These are phyloP conservation scores for Microdochium trichocladiopsis DNA, from an alignment of 2,329 filamentous ascomycete genomes.

Conservation along the genomic window DNA sequence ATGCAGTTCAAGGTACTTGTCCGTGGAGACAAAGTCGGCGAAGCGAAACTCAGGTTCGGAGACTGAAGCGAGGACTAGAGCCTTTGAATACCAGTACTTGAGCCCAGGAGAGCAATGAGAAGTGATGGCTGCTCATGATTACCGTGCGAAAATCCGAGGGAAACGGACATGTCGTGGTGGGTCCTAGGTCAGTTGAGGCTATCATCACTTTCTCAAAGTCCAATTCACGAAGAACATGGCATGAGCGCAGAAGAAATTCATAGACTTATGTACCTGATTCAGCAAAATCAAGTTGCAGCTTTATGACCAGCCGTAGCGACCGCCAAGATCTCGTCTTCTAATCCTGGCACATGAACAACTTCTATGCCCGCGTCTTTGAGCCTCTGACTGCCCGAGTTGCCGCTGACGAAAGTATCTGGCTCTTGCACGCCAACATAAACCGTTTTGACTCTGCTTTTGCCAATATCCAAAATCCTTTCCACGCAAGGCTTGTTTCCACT, in stretches of 20 bases:
- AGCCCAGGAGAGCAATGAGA: no score
- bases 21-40: neutral
- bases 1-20: neutral
- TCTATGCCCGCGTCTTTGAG: constrained; percentile 67
- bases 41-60: neutral
- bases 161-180: no score
- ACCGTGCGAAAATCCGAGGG: no score
- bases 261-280: no score
- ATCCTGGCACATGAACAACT: constrained; percentile 64
- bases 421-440: constrained; percentile 88
- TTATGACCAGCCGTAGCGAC: constrained; percentile 78
- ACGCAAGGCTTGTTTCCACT: constrained; percentile 74
- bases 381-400: constrained; percentile 67
- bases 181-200: no score
- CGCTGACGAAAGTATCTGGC: constrained; percentile 81
- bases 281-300: neutral
- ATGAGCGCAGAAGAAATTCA: no score
- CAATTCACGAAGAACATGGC: no score
- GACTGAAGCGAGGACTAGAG: neutral
- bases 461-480: constrained; percentile 64
- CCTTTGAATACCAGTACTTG: no score
- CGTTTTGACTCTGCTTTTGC: constrained; percentile 52
- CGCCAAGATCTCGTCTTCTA: constrained; percentile 74
- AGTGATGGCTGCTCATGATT: no score
- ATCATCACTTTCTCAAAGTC: no score